Evolutionary conservation across 202 grass and related monocot species (phyloP).

Genomic region (Elaeis oleifera): DNA sequence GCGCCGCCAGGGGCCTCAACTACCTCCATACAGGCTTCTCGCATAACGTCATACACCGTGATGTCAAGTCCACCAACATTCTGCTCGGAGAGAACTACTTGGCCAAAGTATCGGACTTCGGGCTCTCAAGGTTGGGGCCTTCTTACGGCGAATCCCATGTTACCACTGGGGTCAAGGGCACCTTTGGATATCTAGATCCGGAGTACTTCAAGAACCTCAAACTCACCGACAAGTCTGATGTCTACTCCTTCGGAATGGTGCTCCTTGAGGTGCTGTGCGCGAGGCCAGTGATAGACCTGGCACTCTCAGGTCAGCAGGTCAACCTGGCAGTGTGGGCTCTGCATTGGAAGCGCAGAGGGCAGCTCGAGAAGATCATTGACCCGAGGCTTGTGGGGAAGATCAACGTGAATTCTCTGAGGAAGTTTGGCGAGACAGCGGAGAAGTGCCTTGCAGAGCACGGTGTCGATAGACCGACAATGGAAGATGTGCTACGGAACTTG

Average conservation of each 20-base stretch:
- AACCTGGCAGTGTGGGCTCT: constrained; percentile 33
- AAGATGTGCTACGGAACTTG: constrained; percentile 29
- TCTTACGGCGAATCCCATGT: constrained; percentile 69
- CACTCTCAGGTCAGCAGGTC: constrained; percentile 5
- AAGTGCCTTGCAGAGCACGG: constrained; percentile 29
- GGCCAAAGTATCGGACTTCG: constrained; percentile 83
- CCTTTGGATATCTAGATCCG: constrained; percentile 26
- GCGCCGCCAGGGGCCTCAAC: constrained; percentile 59
- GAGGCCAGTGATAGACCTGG: constrained; percentile 7
- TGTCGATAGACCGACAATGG: constrained; percentile 18
- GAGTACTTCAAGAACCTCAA: constrained; percentile 22
- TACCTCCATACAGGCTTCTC: constrained; percentile 73
- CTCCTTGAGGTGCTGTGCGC: constrained; percentile 27
- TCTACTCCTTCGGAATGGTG: constrained; percentile 24
- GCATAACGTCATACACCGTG: constrained; percentile 47
- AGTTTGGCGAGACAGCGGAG: constrained; percentile 28
- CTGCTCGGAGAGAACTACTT: constrained; percentile 39
- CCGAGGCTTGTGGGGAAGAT: background rate
- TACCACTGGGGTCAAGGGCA: constrained; percentile 29
- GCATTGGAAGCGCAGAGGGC: constrained; percentile 12
- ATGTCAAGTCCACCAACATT: constrained; percentile 43
- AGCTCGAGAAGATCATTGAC: constrained; percentile 23
- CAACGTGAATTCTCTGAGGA: constrained; percentile 22
- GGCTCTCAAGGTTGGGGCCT: constrained; percentile 62
- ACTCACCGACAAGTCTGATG: constrained; percentile 28